A percentile compares a stretch with the other conserved stretches of the same genome.
These are phyloP conservation scores for Microdochium nivale DNA, from an alignment of 2,329 filamentous ascomycete species.

Conservation along the genomic window DNA sequence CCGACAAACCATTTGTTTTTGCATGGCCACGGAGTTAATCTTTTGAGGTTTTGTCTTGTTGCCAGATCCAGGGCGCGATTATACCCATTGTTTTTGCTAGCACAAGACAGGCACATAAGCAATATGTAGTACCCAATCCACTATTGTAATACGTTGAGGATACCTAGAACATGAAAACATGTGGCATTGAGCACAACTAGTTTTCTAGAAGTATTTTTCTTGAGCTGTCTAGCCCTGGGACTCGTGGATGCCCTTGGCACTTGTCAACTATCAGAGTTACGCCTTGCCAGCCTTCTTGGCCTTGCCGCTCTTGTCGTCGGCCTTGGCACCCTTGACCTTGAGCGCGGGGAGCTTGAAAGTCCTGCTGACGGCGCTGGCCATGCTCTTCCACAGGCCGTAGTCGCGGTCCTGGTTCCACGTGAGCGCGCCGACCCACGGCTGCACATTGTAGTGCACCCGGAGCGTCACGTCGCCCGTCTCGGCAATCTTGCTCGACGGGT, in stretches of 20 bases:
- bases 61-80: neutral
- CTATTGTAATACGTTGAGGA: too few species aligned
- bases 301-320: constrained; percentile 18
- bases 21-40: neutral
- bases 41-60: neutral
- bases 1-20: neutral
- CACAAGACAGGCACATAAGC: too few species aligned
- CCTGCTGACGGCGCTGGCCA: constrained; percentile 57
- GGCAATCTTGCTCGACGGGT: constrained; percentile 72
- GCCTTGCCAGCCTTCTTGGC: neutral
- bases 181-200: too few species aligned
- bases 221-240: too few species aligned
- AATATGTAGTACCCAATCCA: too few species aligned
- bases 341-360: constrained; percentile 56
- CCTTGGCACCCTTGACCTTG: constrained; percentile 53
- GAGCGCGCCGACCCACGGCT: constrained; percentile 88
- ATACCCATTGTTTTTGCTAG: neutral
- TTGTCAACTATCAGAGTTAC: neutral
- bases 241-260: too few species aligned
- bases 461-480: constrained; percentile 66
- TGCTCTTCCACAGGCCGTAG: constrained; percentile 53
- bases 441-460: constrained; percentile 88
- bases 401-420: constrained; percentile 64
- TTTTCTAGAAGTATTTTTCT: too few species aligned
- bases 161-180: too few species aligned